Evolutionary conservation across 2,329 filamentous ascomycete species (phyloP), one percentile per base, ranked within the genome.

Genomic region (Metarhizium brunneum): DNA sequence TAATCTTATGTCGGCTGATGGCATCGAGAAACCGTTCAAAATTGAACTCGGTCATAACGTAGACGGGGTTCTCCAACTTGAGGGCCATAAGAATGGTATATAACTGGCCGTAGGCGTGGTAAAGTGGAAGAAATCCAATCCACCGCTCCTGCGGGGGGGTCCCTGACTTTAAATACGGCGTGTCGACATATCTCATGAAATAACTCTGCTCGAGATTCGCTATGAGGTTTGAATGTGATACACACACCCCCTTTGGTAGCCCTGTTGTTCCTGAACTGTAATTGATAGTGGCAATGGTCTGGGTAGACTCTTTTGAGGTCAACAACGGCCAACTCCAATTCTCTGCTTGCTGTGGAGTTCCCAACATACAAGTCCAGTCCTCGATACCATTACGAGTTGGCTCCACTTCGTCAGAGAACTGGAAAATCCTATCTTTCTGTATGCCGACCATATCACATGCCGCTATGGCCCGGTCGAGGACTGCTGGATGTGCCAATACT

Each of bases 11-110:
- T 38, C 71, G 72, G 58, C 79, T 70, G 20, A 84, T 73, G 14
- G 70, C 67, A 25, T 68, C 62, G 6, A 84, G 71, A 67, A 83
- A 80, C 45, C 77, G 73, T 35, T 77, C 64, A 56, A 80, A 83
- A 25, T 78, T 71, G 64, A 77, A 78, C 72, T 82, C 64, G 68
- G 76, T 56, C 80, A 85, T 83, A 57, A 83, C 68, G 61, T 82
- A 83, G 11, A 81, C 71, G 0, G 77, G 75, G 0, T 77, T 66
- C 2, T 68, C 64, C 32, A 74, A 67, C 58, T 70, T 74, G 13
- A 72, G 65, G 0, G 74, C 73, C 60, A 76, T 71, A 32, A 81
- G 66, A 56, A 76, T 77, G 55, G 78, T 77, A 55, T 76, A 74
- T 2, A 79, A 71, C 63, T 84, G 81, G 2, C 78, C 78, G 58